Percentiles rank a stretch among this genome's conserved stretches.
Conservation (phyloP, 257 asterid genomes). For the Solanum pennellii region DNA sequence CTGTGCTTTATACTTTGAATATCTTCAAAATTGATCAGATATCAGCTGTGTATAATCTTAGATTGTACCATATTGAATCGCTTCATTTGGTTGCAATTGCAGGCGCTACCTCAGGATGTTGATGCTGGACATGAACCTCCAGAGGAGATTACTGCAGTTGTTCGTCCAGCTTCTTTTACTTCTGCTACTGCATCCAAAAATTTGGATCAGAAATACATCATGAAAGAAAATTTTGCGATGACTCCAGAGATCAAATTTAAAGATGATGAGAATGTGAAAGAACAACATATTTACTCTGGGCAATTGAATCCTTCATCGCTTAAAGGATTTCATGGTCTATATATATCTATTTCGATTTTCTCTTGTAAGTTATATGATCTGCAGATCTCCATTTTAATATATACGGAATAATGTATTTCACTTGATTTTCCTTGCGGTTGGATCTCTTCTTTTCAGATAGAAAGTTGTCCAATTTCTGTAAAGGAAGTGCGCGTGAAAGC, state of each 20-base stretch:
- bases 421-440: neutral
- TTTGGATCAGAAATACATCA: constrained; percentile 38
- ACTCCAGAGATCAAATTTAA: constrained; percentile 4
- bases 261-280: neutral
- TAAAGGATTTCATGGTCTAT: constrained; percentile 39
- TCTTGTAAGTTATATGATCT: constrained; percentile 32
- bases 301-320: constrained; percentile 9
- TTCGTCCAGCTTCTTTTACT: constrained; percentile 42
- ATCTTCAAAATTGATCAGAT: neutral
- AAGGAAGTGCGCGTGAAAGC: constrained; percentile 31
- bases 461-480: constrained; percentile 9
- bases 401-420: constrained; percentile 3
- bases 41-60: neutral
- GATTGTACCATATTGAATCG: neutral
- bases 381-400: neutral
- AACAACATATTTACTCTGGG: constrained; percentile 15
- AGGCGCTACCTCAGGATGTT: constrained; percentile 33
- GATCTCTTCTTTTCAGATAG: constrained; percentile 16
- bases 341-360: constrained; percentile 33
- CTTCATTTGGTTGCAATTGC: neutral
- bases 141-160: constrained; percentile 30
- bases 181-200: constrained; percentile 9
- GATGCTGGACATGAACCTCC: constrained; percentile 50
- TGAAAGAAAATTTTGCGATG: constrained; percentile 30
- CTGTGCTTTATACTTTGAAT: neutral